Percentiles rank a stretch among this genome's conserved stretches.
phyloP scores from a whole-genome alignment of 768 basidiomycete species.

The Amanita rubescens region DNA sequence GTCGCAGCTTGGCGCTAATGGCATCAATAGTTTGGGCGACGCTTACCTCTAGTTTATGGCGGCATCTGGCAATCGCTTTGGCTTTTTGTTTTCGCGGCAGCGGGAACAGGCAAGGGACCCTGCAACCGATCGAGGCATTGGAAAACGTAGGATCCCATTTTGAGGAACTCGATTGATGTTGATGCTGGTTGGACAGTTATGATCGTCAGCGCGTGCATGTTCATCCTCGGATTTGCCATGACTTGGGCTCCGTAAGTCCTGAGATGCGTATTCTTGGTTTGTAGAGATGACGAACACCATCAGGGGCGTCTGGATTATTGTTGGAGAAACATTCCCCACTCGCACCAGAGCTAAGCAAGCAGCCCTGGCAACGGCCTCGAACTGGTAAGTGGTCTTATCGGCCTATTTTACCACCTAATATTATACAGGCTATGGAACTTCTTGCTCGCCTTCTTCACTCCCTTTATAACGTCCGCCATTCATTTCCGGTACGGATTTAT shows the following conservation, averaged over 20 bases:
- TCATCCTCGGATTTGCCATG: slow-evolving; percentile 64
- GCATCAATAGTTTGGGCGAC: slow-evolving; percentile 47
- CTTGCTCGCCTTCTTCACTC: slow-evolving; percentile 72
- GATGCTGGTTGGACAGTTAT: slow-evolving; percentile 30
- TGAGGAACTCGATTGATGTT: not conserved
- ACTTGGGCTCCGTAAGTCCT: slow-evolving; percentile 52
- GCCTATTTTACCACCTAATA: not conserved
- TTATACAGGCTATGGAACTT: slow-evolving; percentile 51
- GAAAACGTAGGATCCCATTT: slow-evolving; percentile 35
- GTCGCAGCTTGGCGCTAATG: not conserved
- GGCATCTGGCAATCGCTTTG: slow-evolving; percentile 64
- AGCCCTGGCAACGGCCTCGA: slow-evolving; percentile 54
- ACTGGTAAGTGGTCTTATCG: slow-evolving; percentile 32
- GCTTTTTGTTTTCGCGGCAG: slow-evolving; percentile 69
- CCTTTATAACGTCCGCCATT: slow-evolving; percentile 55
- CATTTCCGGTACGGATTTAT: slow-evolving; percentile 60
- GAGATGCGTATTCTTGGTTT: not conserved
- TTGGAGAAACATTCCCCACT: slow-evolving; percentile 71
- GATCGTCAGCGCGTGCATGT: slow-evolving; percentile 63
- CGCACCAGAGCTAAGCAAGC: slow-evolving; percentile 67
- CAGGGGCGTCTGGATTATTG: slow-evolving; percentile 68
- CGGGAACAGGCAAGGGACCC: slow-evolving; percentile 61
- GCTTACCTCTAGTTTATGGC: slow-evolving; percentile 56
- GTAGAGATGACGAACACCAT: not conserved
- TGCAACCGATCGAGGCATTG: slow-evolving; percentile 35